Conservation (phyloP, 352 stramenopile species). For the Pythium brachiatum region DNA sequence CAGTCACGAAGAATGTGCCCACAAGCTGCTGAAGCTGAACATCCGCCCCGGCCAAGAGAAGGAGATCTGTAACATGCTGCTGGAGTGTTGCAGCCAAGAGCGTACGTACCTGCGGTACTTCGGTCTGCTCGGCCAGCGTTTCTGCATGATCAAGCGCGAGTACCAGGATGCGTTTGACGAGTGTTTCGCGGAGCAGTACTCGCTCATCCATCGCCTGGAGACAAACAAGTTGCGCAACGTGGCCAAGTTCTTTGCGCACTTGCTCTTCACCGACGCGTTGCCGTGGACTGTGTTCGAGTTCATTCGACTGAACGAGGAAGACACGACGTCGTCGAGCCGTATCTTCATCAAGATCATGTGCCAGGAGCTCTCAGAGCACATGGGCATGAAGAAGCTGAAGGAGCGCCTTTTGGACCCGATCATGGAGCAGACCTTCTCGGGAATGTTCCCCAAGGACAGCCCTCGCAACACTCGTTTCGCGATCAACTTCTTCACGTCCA, state of each 20-base stretch:
- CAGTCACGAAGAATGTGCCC: constrained; percentile 98
- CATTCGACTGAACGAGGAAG: constrained; percentile 98
- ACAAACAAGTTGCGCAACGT: constrained; percentile 99
- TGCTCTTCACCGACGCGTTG: constrained; percentile 97
- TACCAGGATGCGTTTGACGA: constrained; percentile 96
- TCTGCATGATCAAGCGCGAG: constrained; percentile 95
- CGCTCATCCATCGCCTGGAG: constrained; percentile 96
- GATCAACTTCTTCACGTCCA: constrained; percentile 99
- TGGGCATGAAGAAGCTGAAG: constrained; percentile 96
- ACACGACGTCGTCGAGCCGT: constrained; percentile 97
- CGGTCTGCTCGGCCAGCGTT: constrained; percentile 94
- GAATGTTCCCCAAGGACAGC: constrained; percentile 97
- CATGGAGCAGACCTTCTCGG: constrained; percentile 91
- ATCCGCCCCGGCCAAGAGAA: constrained; percentile 95
- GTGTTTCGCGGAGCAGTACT: constrained; percentile 94
- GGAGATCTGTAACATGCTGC: constrained; percentile 99
- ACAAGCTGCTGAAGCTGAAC: constrained; percentile 98
- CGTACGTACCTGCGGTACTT: constrained; percentile 97
- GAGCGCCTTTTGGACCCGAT: constrained; percentile 92
- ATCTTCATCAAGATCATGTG: constrained; percentile 99
- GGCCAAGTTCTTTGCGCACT: constrained; percentile 98
- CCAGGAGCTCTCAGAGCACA: constrained; percentile 96
- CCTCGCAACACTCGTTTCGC: constrained; percentile 97
- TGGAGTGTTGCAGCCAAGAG: constrained; percentile 99
- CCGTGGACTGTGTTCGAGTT: constrained; percentile 97